These are phyloP conservation scores for Coffea eugenioides DNA, from an alignment of 257 asterid species.

Conservation along the genomic window DNA sequence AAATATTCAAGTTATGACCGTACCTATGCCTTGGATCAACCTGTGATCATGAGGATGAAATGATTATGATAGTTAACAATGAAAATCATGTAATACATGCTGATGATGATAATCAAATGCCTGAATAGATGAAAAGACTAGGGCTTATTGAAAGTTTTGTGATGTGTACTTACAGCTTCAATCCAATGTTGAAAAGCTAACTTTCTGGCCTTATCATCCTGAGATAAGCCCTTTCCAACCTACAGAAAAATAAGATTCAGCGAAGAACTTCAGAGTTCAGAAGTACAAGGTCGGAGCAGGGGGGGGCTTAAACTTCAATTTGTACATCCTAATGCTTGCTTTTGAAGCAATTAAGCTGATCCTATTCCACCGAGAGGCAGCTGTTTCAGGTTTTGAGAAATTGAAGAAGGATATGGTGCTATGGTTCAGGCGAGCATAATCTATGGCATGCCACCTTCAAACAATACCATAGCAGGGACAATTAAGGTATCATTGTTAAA, in stretches of 20 bases:
- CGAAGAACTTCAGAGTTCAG: not conserved
- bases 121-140: not conserved
- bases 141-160: not conserved
- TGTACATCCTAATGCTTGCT: not conserved
- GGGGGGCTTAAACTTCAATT: not conserved
- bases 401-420: conserved; percentile 24
- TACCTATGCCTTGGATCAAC: conserved; percentile 33
- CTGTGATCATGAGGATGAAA: conserved; percentile 14
- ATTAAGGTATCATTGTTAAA: not conserved
- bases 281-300: not conserved
- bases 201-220: conserved; percentile 27
- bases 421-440: not conserved
- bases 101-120: too few species aligned
- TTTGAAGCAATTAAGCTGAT: conserved; percentile 31
- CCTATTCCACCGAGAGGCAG: conserved; percentile 32
- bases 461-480: not conserved
- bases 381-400: conserved; percentile 27
- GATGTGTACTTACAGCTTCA: conserved; percentile 30
- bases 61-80: not conserved
- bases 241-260: not conserved
- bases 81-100: too few species aligned
- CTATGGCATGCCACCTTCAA: not conserved
- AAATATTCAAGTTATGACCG: conserved; percentile 31
- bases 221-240: conserved; percentile 35
- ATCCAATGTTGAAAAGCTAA: conserved; percentile 23